Base-by-base conservation (phyloP, 2,329 filamentous ascomycete species). In the Lachnellula arida region DNA sequence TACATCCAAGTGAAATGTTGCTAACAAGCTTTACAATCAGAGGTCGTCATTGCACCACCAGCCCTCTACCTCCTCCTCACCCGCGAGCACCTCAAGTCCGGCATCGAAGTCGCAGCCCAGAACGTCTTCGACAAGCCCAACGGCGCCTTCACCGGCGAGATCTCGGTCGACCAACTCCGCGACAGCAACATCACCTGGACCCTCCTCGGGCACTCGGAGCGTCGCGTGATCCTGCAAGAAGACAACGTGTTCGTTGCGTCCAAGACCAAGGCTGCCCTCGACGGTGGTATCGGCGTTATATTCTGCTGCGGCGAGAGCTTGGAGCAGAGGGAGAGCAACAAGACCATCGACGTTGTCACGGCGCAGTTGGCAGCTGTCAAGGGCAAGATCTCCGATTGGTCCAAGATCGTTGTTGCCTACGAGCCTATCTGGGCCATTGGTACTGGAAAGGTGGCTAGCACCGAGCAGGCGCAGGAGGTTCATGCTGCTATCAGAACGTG, bases 51-150 rank as follows among this genome's bases (percentile, higher is more conserved):
- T 75, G 85, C 94, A 61, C 94, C 94, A 61, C 91, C 94, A 48
- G 76, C 90, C 57, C 82, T 97, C 72, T 97, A 96, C 81, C 90
- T 99, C 68, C 83, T 90, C 71, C 85, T 92, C 63, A 85, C 91
- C 70, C 90, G 90, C 69, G 86, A 94, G 73, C 81, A 86, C 70
- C 82, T 93, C 68, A 84, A 86, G 72, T 71, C 82, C 67, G 85
- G 86, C 63, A 80, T 99, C 72, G 88, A 89, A 71, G 89, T 99
- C 62, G 89, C 93, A 56, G 87, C 94, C 56, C 94, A 99, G 80
- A 99, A 99, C 77, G 91, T 97, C 75, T 97, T 85, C 77, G 89
- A 97, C 81, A 93, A 93, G 84, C 91, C 91, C 73, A 91, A 94
- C 75, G 94, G 94, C 68, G 94, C 94, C 68, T 97, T 89, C 81